phyloP scores from a whole-genome alignment of 2,329 filamentous ascomycete species.

The Sporothrix humicola region DNA sequence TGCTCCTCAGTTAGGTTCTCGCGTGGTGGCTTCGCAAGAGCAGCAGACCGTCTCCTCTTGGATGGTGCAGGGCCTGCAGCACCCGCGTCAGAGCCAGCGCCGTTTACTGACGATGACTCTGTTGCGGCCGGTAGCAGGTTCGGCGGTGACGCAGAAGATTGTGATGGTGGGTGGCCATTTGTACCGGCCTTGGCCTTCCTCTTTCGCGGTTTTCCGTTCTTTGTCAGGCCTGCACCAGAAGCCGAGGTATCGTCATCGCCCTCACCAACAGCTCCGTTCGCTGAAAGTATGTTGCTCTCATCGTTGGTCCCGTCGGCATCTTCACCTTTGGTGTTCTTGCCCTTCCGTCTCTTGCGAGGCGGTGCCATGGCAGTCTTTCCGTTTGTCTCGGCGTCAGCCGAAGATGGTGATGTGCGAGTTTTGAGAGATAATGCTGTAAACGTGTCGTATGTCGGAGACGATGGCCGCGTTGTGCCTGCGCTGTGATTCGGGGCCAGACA shows the following conservation, averaged over 20 bases:
- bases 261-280: background rate
- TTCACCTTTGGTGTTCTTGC: conserved; percentile 47
- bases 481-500: conserved; percentile 64
- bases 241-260: background rate
- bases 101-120: background rate
- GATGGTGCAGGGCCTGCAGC: background rate
- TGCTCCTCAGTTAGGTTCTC: conserved; percentile 82
- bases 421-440: conserved; percentile 37
- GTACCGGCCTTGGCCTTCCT: conserved; percentile 27
- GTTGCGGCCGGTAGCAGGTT: background rate
- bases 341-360: conserved; percentile 61
- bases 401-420: conserved; percentile 40
- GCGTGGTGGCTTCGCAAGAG: conserved; percentile 53
- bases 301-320: conserved; percentile 1
- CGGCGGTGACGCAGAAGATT: conserved; percentile 28
- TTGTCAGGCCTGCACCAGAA: background rate
- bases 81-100: background rate
- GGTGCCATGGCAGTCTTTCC: conserved; percentile 48
- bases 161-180: conserved; percentile 20
- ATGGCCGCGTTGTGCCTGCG: conserved; percentile 62
- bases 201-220: conserved; percentile 30
- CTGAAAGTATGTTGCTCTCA: conserved; percentile 3
- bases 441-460: conserved; percentile 55
- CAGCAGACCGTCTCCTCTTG: conserved; percentile 29
- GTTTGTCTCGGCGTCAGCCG: conserved; percentile 45